These are phyloP conservation scores for Marasmius oreades DNA, from an alignment of 1,284 basidiomycete genomes.

Conservation along the genomic window DNA sequence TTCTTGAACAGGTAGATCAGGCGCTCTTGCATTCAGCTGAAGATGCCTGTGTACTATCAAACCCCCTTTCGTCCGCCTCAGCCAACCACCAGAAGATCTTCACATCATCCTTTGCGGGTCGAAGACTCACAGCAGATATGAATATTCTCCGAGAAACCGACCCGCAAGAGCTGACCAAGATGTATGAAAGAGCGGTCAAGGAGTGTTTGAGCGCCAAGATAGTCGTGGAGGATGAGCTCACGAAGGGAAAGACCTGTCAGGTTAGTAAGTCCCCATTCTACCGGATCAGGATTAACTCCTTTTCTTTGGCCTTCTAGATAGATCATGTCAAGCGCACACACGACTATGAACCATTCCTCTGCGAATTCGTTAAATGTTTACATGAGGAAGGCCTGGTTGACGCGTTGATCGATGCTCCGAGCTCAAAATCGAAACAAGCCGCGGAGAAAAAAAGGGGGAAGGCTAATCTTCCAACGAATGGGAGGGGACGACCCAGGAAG, in stretches of 20 bases:
- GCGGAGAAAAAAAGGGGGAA: background rate
- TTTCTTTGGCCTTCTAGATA: slow-evolving; percentile 32
- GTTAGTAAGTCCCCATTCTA: slow-evolving; percentile 30
- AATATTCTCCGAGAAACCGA: slow-evolving; percentile 41
- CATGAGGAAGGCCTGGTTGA: slow-evolving; percentile 47
- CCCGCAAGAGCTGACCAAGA: slow-evolving; percentile 27
- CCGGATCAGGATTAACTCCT: background rate
- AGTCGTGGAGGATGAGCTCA: slow-evolving; percentile 48
- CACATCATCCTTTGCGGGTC: slow-evolving; percentile 41
- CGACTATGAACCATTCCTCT: slow-evolving; percentile 60
- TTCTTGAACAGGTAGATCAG: slow-evolving; percentile 12
- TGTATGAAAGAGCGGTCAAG: slow-evolving; percentile 46
- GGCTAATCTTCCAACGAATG: background rate
- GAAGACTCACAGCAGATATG: slow-evolving; percentile 40
- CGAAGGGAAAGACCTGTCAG: slow-evolving; percentile 38
- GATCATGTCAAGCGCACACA: slow-evolving; percentile 55
- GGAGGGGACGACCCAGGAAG: slow-evolving; percentile 1
- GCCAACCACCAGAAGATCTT: slow-evolving; percentile 23
- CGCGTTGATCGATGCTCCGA: slow-evolving; percentile 29
- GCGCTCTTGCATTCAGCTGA: background rate
- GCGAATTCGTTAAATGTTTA: slow-evolving; percentile 39
- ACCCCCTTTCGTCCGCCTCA: background rate
- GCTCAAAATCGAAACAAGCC: too few species aligned
- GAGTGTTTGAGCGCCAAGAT: slow-evolving; percentile 39
- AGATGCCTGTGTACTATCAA: background rate